A percentile compares a stretch with the other conserved stretches of the same genome.
These are phyloP conservation scores for Stagonosporopsis cucurbitacearum DNA, from an alignment of 2,329 filamentous ascomycete genomes.

Conservation along the genomic window DNA sequence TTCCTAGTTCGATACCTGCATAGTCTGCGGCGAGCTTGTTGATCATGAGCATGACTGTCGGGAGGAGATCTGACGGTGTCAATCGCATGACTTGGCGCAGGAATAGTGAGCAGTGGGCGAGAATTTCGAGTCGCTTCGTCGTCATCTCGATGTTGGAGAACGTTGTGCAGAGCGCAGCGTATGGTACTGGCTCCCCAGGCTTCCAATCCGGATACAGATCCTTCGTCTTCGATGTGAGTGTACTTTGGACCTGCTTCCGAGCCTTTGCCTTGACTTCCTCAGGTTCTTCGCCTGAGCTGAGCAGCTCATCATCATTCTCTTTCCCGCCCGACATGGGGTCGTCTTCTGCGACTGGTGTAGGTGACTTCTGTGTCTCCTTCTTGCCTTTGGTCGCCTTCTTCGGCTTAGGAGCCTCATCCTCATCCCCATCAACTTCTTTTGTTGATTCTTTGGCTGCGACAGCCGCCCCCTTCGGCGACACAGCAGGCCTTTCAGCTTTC, in stretches of 20 bases:
- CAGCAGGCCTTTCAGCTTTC: slow-evolving; percentile 25
- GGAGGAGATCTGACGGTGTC: slow-evolving; percentile 84
- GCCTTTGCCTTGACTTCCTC: slow-evolving; percentile 75
- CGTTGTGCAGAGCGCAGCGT: slow-evolving; percentile 90
- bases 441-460: slow-evolving; percentile 22
- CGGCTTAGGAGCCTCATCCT: slow-evolving; percentile 23
- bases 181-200: slow-evolving; percentile 85
- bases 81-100: slow-evolving; percentile 92
- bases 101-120: slow-evolving; percentile 87
- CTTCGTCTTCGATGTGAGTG: slow-evolving; percentile 70
- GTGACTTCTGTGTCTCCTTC: slow-evolving; percentile 30
- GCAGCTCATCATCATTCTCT: slow-evolving; percentile 50
- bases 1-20: slow-evolving; percentile 94
- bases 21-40: slow-evolving; percentile 98
- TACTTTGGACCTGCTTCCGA: slow-evolving; percentile 79
- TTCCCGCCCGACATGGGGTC: slow-evolving; percentile 35
- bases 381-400: slow-evolving; percentile 27
- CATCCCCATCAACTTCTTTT: slow-evolving; percentile 24
- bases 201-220: slow-evolving; percentile 97
- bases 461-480: slow-evolving; percentile 22
- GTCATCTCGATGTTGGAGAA: slow-evolving; percentile 96
- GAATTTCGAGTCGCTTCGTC: slow-evolving; percentile 86
- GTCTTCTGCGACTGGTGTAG: slow-evolving; percentile 27
- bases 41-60: slow-evolving; percentile 93
- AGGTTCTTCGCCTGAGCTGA: slow-evolving; percentile 68